phyloP scores from a whole-genome alignment of 2,329 filamentous ascomycete species.

The Berkeleyomyces rouxiae region DNA sequence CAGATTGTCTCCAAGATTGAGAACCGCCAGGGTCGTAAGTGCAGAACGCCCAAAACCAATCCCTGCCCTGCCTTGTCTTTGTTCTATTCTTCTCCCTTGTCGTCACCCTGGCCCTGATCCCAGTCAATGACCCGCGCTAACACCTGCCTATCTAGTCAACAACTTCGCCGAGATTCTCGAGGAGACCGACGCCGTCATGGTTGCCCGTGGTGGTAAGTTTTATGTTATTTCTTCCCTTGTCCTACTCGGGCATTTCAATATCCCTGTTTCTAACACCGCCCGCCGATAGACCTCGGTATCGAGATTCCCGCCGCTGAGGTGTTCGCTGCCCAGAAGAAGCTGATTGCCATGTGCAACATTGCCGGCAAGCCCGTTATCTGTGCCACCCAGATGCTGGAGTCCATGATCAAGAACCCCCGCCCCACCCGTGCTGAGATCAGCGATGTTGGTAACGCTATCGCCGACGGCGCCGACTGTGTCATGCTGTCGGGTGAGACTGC shows the following conservation, averaged over 20 bases:
- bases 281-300: conserved; percentile 49
- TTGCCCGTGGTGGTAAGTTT: conserved; percentile 62
- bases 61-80: neutral
- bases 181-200: conserved; percentile 98
- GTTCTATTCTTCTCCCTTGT: neutral
- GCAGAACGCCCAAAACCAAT: neutral
- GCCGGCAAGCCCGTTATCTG: conserved; percentile 98
- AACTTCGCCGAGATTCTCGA: conserved; percentile 96
- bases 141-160: conserved; percentile 40
- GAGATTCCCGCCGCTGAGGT: conserved; percentile 98
- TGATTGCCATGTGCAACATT: conserved; percentile 99
- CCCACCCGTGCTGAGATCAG: conserved; percentile 96
- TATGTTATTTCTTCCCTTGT: neutral
- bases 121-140: conserved; percentile 2
- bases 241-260: no score
- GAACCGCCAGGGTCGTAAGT: conserved; percentile 74
- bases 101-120: neutral
- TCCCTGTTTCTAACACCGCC: no score
- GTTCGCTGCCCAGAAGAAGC: conserved; percentile 99
- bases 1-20: conserved; percentile 99
- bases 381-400: conserved; percentile 98
- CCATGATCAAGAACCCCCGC: conserved; percentile 99
- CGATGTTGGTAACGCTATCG: conserved; percentile 90
- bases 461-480: conserved; percentile 96
- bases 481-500: conserved; percentile 99